A percentile compares a stretch with the other conserved stretches of the same genome.
Conservation (phyloP, 208 protist species). For the Angomonas deanei region DNA sequence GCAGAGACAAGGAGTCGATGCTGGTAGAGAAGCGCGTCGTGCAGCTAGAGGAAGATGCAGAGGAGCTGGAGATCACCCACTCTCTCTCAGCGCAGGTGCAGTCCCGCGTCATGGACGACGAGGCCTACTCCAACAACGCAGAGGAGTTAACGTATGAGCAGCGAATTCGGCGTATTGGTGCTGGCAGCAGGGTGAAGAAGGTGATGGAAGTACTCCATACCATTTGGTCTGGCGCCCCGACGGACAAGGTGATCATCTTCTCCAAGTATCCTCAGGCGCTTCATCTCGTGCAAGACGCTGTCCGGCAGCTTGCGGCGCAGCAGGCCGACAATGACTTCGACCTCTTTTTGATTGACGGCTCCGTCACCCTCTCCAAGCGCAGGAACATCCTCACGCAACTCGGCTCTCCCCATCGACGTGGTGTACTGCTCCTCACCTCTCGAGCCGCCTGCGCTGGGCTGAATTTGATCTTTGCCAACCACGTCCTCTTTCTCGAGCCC, state of each 20-base stretch:
- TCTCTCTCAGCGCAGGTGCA: neutral
- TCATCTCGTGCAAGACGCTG: slow-evolving; percentile 15
- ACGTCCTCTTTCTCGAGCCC: slow-evolving; percentile 69
- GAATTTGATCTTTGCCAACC: slow-evolving; percentile 67
- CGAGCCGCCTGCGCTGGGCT: slow-evolving; percentile 55
- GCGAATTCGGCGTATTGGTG: neutral
- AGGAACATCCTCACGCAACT: slow-evolving; percentile 31
- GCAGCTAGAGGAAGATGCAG: neutral
- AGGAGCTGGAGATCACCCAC: neutral
- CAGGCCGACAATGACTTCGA: neutral
- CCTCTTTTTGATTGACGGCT: slow-evolving; percentile 25
- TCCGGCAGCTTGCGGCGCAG: slow-evolving; percentile 17
- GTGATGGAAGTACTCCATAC: slow-evolving; percentile 26
- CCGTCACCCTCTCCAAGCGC: slow-evolving; percentile 28
- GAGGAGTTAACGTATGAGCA: neutral
- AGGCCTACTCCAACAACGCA: too few relatives aligned
- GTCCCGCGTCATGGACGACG: too few relatives aligned
- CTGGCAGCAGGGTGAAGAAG: slow-evolving; percentile 22
- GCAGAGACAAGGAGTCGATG: slow-evolving; percentile 25
- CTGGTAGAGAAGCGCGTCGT: slow-evolving; percentile 12
- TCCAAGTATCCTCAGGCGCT: slow-evolving; percentile 38
- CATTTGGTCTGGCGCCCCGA: slow-evolving; percentile 19
- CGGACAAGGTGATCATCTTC: slow-evolving; percentile 42
- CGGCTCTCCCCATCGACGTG: neutral
- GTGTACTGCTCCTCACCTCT: slow-evolving; percentile 52